Evolutionary conservation across 176 grass and related monocot genomes (phyloP).

Genomic region (Areca catechu): DNA sequence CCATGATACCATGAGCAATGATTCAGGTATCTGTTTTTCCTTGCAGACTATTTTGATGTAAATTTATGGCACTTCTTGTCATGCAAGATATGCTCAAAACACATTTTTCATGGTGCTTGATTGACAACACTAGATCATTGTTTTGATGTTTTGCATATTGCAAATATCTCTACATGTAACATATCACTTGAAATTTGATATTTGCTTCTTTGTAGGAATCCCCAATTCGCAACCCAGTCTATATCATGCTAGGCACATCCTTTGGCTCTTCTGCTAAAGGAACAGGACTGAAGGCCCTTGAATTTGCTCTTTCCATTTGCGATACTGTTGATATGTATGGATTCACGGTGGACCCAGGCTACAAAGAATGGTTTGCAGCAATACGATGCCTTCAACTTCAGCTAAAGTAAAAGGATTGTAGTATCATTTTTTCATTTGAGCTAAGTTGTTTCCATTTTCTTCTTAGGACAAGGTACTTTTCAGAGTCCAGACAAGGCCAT

Average conservation of each 20-base stretch:
- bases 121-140: no score
- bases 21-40: constrained; percentile 49
- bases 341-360: constrained; percentile 95
- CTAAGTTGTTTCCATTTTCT: constrained; percentile 6
- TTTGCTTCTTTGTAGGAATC: constrained; percentile 49
- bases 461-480: constrained; percentile 96
- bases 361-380: constrained; percentile 78
- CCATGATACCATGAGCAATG: constrained; percentile 98
- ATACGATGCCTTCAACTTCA: neutral
- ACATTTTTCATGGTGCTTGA: no score
- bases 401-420: neutral
- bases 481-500: constrained; percentile 81
- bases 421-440: constrained; percentile 10
- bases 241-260: constrained; percentile 85
- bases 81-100: no score
- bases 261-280: constrained; percentile 98
- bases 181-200: constrained; percentile 4
- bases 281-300: constrained; percentile 94
- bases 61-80: neutral
- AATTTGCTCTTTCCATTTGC: constrained; percentile 86
- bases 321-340: constrained; percentile 96
- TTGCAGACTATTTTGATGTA: neutral
- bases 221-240: constrained; percentile 80
- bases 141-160: neutral
- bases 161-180: no score